phyloP scores from a whole-genome alignment of 352 stramenopile genomes.

The Globisporangium cylindrosporum region DNA sequence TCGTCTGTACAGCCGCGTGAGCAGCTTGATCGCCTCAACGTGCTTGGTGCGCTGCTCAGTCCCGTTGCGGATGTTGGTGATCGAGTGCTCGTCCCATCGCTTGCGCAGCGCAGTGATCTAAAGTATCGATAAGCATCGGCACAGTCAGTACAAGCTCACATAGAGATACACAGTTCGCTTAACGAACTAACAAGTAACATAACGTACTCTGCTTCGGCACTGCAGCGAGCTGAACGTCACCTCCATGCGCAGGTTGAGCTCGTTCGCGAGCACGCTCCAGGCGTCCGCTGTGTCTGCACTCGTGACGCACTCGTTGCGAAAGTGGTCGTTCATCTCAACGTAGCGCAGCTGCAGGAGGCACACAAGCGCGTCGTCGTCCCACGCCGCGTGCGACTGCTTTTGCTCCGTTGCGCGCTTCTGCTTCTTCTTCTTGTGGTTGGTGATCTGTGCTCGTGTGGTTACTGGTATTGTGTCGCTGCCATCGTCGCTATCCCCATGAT shows the following conservation, averaged over 20 bases:
- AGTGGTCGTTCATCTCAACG: conserved; percentile 2
- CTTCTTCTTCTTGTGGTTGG: not conserved
- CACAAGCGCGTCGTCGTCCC: conserved; percentile 1
- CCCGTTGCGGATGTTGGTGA: conserved; percentile 2
- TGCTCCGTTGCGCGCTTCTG: not conserved
- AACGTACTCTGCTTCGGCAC: not conserved
- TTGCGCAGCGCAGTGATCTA: not conserved
- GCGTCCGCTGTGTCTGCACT: not conserved
- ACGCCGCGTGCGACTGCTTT: not conserved
- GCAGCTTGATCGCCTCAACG: not conserved
- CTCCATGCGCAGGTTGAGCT: conserved; percentile 4
- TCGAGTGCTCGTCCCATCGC: conserved; percentile 3
- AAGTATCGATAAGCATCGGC: not conserved
- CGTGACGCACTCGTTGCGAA: not conserved
- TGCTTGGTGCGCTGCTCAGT: conserved; percentile 4
- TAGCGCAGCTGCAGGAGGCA: conserved; percentile 7
- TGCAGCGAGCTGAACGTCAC: conserved; percentile 2
- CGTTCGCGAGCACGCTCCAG: not conserved
- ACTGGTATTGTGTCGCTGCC: not conserved
- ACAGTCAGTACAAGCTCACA: not conserved
- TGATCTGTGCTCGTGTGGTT: not conserved
- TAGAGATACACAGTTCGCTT: not conserved
- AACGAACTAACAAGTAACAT: not conserved
- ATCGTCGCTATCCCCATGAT: not conserved
- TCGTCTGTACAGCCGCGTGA: not conserved